Evolutionary conservation across 345 rosid species (phyloP), one percentile per base, ranked within the genome.

Genomic region (Lepidium africanum): DNA sequence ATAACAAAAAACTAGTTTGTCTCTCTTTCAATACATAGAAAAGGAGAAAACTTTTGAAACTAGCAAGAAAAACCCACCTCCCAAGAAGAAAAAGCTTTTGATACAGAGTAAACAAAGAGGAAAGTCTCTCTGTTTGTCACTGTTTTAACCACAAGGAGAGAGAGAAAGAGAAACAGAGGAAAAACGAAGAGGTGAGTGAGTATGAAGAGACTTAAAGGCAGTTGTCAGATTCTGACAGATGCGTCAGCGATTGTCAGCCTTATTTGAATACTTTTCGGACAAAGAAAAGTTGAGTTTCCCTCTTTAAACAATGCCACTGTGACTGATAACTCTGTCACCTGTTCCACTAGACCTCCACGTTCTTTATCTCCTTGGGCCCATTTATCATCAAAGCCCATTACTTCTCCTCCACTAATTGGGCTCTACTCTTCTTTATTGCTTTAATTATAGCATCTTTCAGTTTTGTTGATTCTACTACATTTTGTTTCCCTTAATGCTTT

Each of bases 261-360:
- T 74, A 37, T 67, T 74, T 67, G 73, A 74, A 74, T 67, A 67
- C 78, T 67, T 74, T 67, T 67, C 63, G 62, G 78, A 67, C 73
- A 55, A 43, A 12, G 16, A 16, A 66, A 54, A 73, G 37, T 60
- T 60, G 68, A 27, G 63, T 67, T 74, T 67, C 54, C 78, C 73
- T 74, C 77, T 59, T 66, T 73, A 59, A 59, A 66, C 67, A 35
- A 12, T 59, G 72, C 49, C 72, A 66, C 67, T 49, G 38, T 37
- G 47, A 38, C 61, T 67, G 63, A 43, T 66, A 23, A 59, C 56
- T 66, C 68, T 66, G 68, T 51, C 67, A 42, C 27, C 63, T 66
- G 35, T 61, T 59, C 73, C 77, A 74, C 77, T 67, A 66, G 41
- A 33, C 23, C 48, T 65, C 72, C 77, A 65, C 54, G 32, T 66